Conservation (phyloP, 176 grass and related monocot species). For the Triticum urartu region DNA sequence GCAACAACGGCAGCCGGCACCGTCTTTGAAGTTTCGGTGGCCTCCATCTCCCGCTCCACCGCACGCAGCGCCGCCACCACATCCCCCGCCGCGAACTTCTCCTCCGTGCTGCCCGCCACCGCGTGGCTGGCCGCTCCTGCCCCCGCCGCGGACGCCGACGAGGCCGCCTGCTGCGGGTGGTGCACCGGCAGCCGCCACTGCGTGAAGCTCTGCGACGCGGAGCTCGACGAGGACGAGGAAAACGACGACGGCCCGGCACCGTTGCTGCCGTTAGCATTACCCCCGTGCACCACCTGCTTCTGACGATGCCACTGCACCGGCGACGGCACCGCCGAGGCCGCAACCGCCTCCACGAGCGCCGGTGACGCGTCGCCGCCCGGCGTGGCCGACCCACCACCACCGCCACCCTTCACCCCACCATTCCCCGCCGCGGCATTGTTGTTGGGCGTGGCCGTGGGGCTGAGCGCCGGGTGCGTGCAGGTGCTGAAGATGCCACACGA, state of each 20-base stretch:
- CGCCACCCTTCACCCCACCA: not conserved
- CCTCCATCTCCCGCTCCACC: slow-evolving; percentile 54
- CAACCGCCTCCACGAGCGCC: not conserved
- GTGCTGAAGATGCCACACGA: slow-evolving; percentile 83
- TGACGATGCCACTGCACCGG: not conserved
- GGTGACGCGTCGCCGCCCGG: slow-evolving; percentile 32
- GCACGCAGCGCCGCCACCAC: slow-evolving; percentile 42
- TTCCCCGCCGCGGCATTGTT: not conserved
- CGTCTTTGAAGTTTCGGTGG: not conserved
- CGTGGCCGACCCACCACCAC: not conserved
- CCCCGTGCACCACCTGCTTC: not conserved
- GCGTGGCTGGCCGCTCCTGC: not conserved
- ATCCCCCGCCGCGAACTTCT: slow-evolving; percentile 63
- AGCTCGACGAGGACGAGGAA: slow-evolving; percentile 63
- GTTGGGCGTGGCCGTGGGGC: slow-evolving; percentile 52
- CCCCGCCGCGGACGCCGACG: not conserved
- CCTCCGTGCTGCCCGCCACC: slow-evolving; percentile 29
- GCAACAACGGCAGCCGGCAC: slow-evolving; percentile 45
- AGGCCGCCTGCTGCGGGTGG: slow-evolving; percentile 49
- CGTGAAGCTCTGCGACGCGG: slow-evolving; percentile 83
- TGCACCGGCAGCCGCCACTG: slow-evolving; percentile 78
- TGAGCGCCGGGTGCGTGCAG: slow-evolving; percentile 71
- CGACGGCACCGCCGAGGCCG: not conserved
- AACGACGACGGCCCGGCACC: slow-evolving; percentile 35
- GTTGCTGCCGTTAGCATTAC: not conserved